Conservation (phyloP, 352 stramenopile species). For the Halophytophthora polymorphica region DNA sequence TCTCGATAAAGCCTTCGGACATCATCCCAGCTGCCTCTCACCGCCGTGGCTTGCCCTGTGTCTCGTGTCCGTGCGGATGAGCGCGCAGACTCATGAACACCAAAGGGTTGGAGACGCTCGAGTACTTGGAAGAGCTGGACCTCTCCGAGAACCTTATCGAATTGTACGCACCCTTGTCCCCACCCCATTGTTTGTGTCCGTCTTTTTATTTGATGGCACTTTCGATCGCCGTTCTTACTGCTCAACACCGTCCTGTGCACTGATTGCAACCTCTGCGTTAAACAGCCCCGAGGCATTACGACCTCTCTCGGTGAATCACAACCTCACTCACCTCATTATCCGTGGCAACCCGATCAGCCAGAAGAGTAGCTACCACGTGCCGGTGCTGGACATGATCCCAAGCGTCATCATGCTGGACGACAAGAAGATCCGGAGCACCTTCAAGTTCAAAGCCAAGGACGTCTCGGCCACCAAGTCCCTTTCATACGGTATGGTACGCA, state of each 20-base stretch:
- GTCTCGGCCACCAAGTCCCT: conserved; percentile 44
- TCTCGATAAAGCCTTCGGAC: not conserved
- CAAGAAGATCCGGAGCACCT: conserved; percentile 59
- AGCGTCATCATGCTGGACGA: conserved; percentile 72
- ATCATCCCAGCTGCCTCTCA: not conserved
- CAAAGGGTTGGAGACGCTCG: conserved; percentile 63
- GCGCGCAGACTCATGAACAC: conserved; percentile 48
- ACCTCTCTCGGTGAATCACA: conserved; percentile 59
- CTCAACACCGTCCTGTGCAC: not conserved
- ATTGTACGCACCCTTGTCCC: conserved; percentile 31
- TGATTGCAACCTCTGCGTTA: not conserved
- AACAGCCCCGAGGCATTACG: conserved; percentile 59
- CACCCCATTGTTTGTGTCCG: not conserved
- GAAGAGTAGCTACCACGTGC: conserved; percentile 58
- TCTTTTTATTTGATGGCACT: not conserved
- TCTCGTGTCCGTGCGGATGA: not conserved
- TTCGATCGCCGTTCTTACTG: not conserved
- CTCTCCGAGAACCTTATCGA: conserved; percentile 80
- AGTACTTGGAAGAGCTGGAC: conserved; percentile 55
- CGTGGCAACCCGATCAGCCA: conserved; percentile 66
- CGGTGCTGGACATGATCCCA: conserved; percentile 71
- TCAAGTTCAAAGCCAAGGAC: conserved; percentile 42
- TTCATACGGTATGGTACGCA: conserved; percentile 58
- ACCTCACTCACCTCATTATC: conserved; percentile 64
- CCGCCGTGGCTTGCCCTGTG: not conserved